A percentile compares a stretch with the other conserved stretches of the same genome.
Evolutionary conservation across 2,329 filamentous ascomycete genomes (phyloP).

Genomic region (Curvularia spicifera): DNA sequence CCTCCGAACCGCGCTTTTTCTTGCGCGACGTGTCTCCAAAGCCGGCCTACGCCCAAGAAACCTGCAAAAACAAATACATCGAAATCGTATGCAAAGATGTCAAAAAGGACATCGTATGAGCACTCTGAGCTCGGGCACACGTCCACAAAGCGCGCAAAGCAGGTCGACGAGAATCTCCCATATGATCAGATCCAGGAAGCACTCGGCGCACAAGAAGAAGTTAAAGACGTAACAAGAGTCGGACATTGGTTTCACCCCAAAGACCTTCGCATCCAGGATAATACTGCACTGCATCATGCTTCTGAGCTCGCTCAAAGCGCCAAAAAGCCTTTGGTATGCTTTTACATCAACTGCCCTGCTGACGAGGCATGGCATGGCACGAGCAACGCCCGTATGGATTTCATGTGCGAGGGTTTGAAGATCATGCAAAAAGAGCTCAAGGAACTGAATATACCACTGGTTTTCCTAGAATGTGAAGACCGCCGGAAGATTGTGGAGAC

Average conservation of each 20-base stretch:
- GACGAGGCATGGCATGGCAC: slow-evolving; percentile 61
- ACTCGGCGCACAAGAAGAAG: slow-evolving; percentile 50
- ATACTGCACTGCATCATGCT: slow-evolving; percentile 56
- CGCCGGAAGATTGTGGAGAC: slow-evolving; percentile 53
- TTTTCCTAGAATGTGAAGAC: slow-evolving; percentile 53
- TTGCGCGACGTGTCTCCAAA: slow-evolving; percentile 20
- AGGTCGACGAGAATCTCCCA: slow-evolving; percentile 55
- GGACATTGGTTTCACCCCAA: slow-evolving; percentile 61
- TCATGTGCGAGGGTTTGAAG: slow-evolving; percentile 54
- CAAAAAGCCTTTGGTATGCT: slow-evolving; percentile 52
- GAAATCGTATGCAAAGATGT: slow-evolving; percentile 16
- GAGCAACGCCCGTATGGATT: slow-evolving; percentile 56
- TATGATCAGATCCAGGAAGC: slow-evolving; percentile 52
- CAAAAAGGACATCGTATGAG: slow-evolving; percentile 41
- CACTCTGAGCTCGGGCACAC: slow-evolving; percentile 52
- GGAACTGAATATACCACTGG: slow-evolving; percentile 58
- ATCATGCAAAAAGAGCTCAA: slow-evolving; percentile 56
- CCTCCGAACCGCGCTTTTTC: slow-evolving; percentile 10
- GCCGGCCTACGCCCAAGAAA: slow-evolving; percentile 13
- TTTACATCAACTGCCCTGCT: slow-evolving; percentile 56
- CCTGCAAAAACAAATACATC: slow-evolving; percentile 6
- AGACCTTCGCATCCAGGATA: slow-evolving; percentile 59
- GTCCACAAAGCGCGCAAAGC: slow-evolving; percentile 57
- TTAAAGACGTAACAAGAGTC: slow-evolving; percentile 51
- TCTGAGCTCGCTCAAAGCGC: slow-evolving; percentile 55